A percentile compares a stretch with the other conserved stretches of the same genome.
Evolutionary conservation across 164 flowering plant genomes (phyloP).

Genomic region (Chimonanthus praecox): DNA sequence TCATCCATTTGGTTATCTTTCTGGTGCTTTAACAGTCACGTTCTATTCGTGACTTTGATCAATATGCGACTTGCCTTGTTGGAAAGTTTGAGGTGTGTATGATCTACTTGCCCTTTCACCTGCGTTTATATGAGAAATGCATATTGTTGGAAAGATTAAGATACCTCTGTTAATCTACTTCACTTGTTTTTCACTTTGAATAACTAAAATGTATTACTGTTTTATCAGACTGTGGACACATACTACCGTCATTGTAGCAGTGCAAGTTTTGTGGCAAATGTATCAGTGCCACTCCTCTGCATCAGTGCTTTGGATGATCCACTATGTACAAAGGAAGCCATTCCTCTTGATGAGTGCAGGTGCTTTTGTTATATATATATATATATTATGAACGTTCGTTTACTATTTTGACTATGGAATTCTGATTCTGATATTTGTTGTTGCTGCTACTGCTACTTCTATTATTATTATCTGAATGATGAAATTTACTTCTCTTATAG

Average conservation of each 20-base stretch:
- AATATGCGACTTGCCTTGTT: constrained; percentile 74
- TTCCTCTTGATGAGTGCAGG: constrained; percentile 99
- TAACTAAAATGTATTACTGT: constrained; percentile 14
- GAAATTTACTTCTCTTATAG: constrained; percentile 27
- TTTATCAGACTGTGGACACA: constrained; percentile 81
- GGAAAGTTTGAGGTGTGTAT: constrained; percentile 80
- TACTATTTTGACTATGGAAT: background rate
- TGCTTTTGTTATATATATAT: constrained; percentile 5
- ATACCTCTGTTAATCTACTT: background rate
- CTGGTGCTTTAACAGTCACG: constrained; percentile 49
- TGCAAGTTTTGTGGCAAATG: constrained; percentile 54
- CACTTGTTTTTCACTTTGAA: background rate
- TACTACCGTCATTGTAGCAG: constrained; percentile 84
- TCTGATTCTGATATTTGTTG: background rate
- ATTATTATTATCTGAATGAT: background rate
- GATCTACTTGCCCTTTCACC: background rate
- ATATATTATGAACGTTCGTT: too few species aligned
- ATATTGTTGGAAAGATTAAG: too few species aligned
- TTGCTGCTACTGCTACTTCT: background rate
- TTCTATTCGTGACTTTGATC: constrained; percentile 84
- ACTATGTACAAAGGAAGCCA: constrained; percentile 88
- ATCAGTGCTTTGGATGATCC: constrained; percentile 97
- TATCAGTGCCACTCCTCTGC: constrained; percentile 86
- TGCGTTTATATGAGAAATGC: background rate
- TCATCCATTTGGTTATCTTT: background rate